These are phyloP conservation scores for Colletotrichum chlorophyti DNA, from an alignment of 2,329 filamentous ascomycete genomes.

Conservation along the genomic window DNA sequence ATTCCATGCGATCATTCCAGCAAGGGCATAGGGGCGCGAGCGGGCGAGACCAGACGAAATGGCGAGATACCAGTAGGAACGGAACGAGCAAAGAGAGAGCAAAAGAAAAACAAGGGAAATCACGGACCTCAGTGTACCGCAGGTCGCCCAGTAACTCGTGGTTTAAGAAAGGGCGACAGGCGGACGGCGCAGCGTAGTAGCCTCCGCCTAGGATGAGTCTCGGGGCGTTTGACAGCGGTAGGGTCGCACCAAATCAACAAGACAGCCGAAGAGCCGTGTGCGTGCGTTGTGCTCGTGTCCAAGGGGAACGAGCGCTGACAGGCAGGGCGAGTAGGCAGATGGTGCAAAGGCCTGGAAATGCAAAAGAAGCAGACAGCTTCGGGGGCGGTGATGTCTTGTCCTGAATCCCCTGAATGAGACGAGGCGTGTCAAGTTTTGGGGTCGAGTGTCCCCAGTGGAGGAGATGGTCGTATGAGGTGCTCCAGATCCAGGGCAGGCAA, in stretches of 20 bases:
- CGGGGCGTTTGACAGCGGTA: neutral
- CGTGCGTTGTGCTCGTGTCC: constrained; percentile 3
- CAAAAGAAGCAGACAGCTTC: neutral
- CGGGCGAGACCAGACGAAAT: neutral
- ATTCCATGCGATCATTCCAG: constrained; percentile 15
- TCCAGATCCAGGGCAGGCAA: no score
- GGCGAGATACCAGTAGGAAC: constrained; percentile 1
- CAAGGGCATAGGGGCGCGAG: constrained; percentile 1
- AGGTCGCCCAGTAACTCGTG: constrained; percentile 16
- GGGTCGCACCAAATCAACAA: neutral
- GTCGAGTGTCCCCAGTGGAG: no score
- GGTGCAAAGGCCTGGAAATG: neutral
- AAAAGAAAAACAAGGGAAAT: constrained; percentile 3
- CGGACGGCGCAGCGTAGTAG: constrained; percentile 6
- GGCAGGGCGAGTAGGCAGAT: neutral
- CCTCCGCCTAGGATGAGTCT: neutral
- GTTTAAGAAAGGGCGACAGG: neutral
- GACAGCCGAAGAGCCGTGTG: neutral
- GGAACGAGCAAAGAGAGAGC: neutral
- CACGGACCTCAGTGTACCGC: constrained; percentile 19
- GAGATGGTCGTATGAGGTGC: no score
- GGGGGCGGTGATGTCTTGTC: constrained; percentile 14
- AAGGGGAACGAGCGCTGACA: neutral
- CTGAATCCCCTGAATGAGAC: constrained; percentile 6
- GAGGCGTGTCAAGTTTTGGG: neutral